Evolutionary conservation across 306 rosid genomes (phyloP).

Genomic region (Gillenia trifoliata): DNA sequence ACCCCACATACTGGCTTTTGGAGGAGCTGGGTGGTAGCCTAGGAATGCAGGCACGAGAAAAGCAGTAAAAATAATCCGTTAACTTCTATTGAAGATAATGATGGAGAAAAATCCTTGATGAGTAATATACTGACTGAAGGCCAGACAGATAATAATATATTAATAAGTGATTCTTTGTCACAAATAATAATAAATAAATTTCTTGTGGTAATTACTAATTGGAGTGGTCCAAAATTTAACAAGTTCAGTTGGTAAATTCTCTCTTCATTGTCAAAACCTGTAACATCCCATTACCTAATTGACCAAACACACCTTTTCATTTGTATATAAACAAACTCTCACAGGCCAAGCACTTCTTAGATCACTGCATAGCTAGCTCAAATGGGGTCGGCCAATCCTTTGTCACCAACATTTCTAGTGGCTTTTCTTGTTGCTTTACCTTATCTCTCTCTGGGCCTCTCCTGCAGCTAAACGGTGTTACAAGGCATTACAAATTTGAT

Average conservation of each 20-base stretch:
- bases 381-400: constrained; percentile 30
- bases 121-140: neutral
- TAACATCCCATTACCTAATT: constrained; percentile 11
- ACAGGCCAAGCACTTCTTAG: neutral
- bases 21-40: too few relatives aligned
- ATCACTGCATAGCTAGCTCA: constrained; percentile 3
- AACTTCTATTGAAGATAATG: neutral
- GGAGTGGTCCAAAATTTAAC: neutral
- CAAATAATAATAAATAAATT: neutral
- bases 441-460: constrained; percentile 22
- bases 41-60: too few relatives aligned
- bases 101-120: neutral
- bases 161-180: neutral
- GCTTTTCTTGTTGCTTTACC: constrained; percentile 36
- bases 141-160: neutral
- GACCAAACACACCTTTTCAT: constrained; percentile 11
- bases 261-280: neutral
- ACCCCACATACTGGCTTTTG: neutral
- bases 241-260: constrained; percentile 15
- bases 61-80: neutral
- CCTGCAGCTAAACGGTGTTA: constrained; percentile 38
- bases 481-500: constrained; percentile 58
- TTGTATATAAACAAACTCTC: constrained; percentile 15
- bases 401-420: constrained; percentile 12
- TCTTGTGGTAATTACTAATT: constrained; percentile 1